A percentile compares a stretch with the other conserved stretches of the same genome.
Evolutionary conservation across 768 basidiomycete species (phyloP).

Genomic region (Mrakia blollopis): DNA sequence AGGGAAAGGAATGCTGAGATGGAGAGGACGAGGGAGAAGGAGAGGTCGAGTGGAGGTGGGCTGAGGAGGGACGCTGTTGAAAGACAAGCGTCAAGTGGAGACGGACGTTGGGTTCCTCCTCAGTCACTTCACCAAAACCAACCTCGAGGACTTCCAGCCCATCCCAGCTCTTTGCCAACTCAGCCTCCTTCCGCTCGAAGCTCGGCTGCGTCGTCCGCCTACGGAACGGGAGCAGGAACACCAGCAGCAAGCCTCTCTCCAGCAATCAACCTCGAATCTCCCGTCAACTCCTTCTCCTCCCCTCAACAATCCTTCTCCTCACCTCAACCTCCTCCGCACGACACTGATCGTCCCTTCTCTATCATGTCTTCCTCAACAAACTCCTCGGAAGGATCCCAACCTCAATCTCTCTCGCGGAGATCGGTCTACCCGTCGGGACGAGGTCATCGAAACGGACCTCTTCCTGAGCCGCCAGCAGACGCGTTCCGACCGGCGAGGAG

Average conservation of each 20-base stretch:
- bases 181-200: slow-evolving; percentile 8
- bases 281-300: slow-evolving; percentile 1
- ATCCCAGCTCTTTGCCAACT: background rate
- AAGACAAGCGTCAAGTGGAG: background rate
- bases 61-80: slow-evolving; percentile 5
- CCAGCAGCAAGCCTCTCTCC: slow-evolving; percentile 2
- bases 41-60: slow-evolving; percentile 9
- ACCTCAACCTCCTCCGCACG: background rate
- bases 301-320: slow-evolving; percentile 6
- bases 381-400: background rate
- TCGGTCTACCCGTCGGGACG: background rate
- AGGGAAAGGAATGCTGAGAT: background rate
- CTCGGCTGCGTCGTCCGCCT: background rate
- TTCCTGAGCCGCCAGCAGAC: slow-evolving; percentile 44
- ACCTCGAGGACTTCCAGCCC: background rate
- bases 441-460: slow-evolving; percentile 29
- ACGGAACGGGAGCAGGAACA: background rate
- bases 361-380: background rate
- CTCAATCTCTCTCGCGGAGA: background rate
- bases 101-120: slow-evolving; percentile 17
- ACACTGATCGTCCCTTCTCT: slow-evolving; percentile 3
- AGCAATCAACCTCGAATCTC: slow-evolving; percentile 5
- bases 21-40: slow-evolving; percentile 9
- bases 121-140: slow-evolving; percentile 5
- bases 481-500: slow-evolving; percentile 44